Evolutionary conservation across 31 red algal species (phyloP).

Genomic region (Asparagopsis taxiformis): DNA sequence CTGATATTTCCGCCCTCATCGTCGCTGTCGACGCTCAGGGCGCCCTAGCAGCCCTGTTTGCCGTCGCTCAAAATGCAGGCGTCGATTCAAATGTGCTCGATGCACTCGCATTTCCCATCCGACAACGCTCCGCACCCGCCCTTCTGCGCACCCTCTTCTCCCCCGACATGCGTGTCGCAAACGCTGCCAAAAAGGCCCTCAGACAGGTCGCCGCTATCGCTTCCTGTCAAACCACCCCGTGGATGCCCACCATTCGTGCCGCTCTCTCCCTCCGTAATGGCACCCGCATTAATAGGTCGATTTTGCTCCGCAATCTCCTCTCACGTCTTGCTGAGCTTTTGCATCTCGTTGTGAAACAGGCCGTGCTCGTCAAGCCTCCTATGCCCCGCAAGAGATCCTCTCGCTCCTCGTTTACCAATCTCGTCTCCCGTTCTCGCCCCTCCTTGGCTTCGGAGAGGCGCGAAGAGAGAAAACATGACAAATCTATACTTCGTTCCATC

Average conservation of each 20-base stretch:
- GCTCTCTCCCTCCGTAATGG: slow-evolving; percentile 35
- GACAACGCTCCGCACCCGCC: no score
- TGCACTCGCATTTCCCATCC: slow-evolving; percentile 20
- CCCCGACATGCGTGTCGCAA: slow-evolving; percentile 63
- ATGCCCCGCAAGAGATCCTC: slow-evolving; percentile 30
- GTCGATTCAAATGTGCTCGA: slow-evolving; percentile 28
- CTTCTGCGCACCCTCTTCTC: slow-evolving; percentile 41
- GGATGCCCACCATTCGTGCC: slow-evolving; percentile 55
- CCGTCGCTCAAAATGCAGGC: slow-evolving; percentile 63
- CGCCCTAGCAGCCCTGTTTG: slow-evolving; percentile 63
- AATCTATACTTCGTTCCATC: neutral
- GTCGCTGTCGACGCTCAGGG: slow-evolving; percentile 67
- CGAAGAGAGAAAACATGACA: neutral
- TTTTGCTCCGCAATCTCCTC: slow-evolving; percentile 35
- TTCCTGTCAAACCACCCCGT: slow-evolving; percentile 48
- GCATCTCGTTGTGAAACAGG: slow-evolving; percentile 52
- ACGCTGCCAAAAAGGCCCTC: slow-evolving; percentile 55
- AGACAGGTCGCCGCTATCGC: slow-evolving; percentile 54
- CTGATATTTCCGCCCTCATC: slow-evolving; percentile 49
- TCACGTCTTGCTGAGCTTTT: slow-evolving; percentile 43
- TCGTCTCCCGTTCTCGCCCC: slow-evolving; percentile 14
- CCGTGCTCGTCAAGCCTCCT: slow-evolving; percentile 3
- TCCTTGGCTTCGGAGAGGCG: slow-evolving; percentile 38
- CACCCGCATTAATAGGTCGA: slow-evolving; percentile 6
- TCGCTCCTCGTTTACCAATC: slow-evolving; percentile 26